Evolutionary conservation across 2,329 filamentous ascomycete species (phyloP).

Genomic region (Sporothrix brunneoviolacea): DNA sequence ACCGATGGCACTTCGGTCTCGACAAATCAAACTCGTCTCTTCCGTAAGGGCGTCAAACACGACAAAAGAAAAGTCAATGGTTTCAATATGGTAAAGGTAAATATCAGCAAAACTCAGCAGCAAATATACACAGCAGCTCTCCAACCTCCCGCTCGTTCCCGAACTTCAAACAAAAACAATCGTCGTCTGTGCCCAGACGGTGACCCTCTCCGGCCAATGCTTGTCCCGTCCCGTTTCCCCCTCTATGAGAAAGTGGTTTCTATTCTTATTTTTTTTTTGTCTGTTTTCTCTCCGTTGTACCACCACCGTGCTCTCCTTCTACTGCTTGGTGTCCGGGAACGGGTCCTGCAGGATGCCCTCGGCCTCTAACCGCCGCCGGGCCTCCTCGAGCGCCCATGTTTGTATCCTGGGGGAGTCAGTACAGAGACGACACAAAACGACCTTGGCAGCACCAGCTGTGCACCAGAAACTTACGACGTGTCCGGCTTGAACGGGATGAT

Average conservation of each 20-base stretch:
- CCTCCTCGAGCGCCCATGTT: constrained; percentile 98
- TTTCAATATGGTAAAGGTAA: no score
- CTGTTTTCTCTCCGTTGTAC: background rate
- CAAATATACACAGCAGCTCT: no score
- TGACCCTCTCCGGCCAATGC: background rate
- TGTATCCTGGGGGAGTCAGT: constrained; percentile 65
- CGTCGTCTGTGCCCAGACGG: no score
- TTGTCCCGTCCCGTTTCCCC: constrained; percentile 2
- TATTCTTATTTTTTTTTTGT: background rate
- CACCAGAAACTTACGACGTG: constrained; percentile 81
- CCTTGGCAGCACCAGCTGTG: no score
- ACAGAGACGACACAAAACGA: constrained; percentile 22
- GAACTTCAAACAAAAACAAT: no score
- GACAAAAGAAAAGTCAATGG: no score
- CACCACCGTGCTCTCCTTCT: background rate
- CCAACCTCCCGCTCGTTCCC: no score
- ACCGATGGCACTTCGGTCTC: no score
- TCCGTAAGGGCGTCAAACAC: no score
- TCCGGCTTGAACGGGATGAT: constrained; percentile 96
- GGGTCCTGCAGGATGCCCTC: constrained; percentile 90
- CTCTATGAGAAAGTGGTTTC: constrained; percentile 3
- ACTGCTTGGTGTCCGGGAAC: constrained; percentile 50
- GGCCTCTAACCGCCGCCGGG: constrained; percentile 85
- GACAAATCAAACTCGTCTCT: no score
- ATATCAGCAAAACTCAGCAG: no score